phyloP scores from a whole-genome alignment of 129 eudicot genomes.

The Kitagawia praeruptora region DNA sequence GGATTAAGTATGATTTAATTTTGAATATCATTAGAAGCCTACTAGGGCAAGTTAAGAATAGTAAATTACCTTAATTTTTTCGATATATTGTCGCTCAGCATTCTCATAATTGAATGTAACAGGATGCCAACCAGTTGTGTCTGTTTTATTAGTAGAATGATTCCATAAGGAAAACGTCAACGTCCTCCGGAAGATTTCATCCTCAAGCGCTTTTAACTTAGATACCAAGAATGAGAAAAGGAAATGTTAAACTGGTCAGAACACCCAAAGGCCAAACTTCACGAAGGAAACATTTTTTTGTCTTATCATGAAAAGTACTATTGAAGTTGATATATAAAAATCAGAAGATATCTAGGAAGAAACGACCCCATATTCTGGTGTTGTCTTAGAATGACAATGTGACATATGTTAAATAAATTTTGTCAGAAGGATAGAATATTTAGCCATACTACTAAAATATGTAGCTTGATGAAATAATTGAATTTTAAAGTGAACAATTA shows the following conservation, averaged over 20 bases:
- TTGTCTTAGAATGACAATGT: background rate
- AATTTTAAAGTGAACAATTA: background rate
- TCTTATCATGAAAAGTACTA: background rate
- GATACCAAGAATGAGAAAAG: conserved; percentile 5
- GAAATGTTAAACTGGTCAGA: background rate
- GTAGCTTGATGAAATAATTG: background rate
- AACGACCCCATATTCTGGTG: background rate
- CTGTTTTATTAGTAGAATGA: conserved; percentile 31
- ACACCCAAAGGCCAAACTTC: background rate
- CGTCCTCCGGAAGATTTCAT: conserved; percentile 30
- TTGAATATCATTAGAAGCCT: background rate
- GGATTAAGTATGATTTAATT: background rate
- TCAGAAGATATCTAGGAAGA: background rate
- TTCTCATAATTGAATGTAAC: conserved; percentile 32
- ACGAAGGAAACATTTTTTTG: background rate
- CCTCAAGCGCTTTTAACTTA: conserved; percentile 31
- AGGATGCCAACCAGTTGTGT: conserved; percentile 48
- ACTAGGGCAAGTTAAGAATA: background rate
- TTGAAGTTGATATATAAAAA: background rate
- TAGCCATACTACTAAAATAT: background rate
- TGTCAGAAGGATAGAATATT: background rate
- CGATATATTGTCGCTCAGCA: conserved; percentile 32
- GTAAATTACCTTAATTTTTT: conserved; percentile 36
- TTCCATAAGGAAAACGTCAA: conserved; percentile 44
- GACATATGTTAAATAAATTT: background rate